These are phyloP conservation scores for Flammula alnicola DNA, from an alignment of 1,284 basidiomycete genomes.

Conservation along the genomic window DNA sequence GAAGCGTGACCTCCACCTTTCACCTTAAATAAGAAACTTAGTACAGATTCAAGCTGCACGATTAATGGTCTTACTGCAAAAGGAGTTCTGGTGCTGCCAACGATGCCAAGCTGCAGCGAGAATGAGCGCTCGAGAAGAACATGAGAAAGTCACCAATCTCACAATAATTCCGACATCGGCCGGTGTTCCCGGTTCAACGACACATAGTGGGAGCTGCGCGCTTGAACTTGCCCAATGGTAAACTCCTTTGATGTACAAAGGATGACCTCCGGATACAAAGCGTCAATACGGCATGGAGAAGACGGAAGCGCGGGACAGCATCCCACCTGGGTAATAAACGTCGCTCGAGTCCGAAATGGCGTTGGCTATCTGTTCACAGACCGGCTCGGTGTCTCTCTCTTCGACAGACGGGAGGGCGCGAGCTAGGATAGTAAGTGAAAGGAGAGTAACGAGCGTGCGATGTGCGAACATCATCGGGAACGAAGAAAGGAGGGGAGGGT, in stretches of 20 bases:
- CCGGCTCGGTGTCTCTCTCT: slow-evolving; percentile 20
- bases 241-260: slow-evolving; percentile 42
- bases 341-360: slow-evolving; percentile 36
- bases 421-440: too few relatives aligned
- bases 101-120: slow-evolving; percentile 43
- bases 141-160: slow-evolving; percentile 17
- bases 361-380: slow-evolving; percentile 32
- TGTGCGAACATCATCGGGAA: too few relatives aligned
- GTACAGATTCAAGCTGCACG: background rate
- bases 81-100: slow-evolving; percentile 44
- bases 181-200: slow-evolving; percentile 54
- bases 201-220: slow-evolving; percentile 45
- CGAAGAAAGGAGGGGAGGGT: too few relatives aligned
- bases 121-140: background rate
- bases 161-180: slow-evolving; percentile 52
- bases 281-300: background rate
- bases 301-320: background rate
- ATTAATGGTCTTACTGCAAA: slow-evolving; percentile 43
- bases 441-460: too few relatives aligned
- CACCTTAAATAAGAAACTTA: too few relatives aligned
- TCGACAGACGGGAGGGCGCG: too few relatives aligned
- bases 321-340: slow-evolving; percentile 38
- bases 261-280: slow-evolving; percentile 18
- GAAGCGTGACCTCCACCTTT: slow-evolving; percentile 57
- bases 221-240: slow-evolving; percentile 53